Conservation (phyloP, 352 stramenopile species). For the Saprolegnia diclina region DNA sequence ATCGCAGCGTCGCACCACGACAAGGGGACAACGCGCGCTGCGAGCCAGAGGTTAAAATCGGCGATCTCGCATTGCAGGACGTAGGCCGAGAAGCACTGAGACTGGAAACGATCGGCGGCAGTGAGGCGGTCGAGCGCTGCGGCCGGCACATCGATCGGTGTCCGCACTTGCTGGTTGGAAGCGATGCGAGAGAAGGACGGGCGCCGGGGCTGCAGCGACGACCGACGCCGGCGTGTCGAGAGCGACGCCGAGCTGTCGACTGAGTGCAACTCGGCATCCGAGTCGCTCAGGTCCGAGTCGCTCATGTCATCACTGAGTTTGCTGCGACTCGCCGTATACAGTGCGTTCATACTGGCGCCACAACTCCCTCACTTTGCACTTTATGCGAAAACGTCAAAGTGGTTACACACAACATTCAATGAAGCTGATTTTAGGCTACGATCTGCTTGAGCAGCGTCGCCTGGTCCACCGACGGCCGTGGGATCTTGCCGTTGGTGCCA, state of each 20-base stretch:
- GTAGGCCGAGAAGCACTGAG: background rate
- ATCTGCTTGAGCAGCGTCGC: background rate
- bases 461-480: constrained; percentile 3
- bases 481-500: constrained; percentile 15
- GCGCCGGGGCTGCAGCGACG: background rate
- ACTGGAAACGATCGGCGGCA: background rate
- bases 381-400: background rate
- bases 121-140: background rate
- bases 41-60: constrained; percentile 3
- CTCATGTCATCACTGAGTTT: background rate
- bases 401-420: background rate
- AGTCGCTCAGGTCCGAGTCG: background rate
- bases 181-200: background rate
- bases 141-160: background rate
- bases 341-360: background rate
- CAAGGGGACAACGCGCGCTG: background rate
- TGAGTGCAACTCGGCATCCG: background rate
- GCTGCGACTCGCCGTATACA: too few relatives aligned
- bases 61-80: background rate
- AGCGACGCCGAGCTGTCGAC: background rate
- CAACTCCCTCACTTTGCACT: background rate
- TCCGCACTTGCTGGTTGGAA: background rate
- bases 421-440: background rate
- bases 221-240: background rate
- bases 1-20: background rate